Base-by-base conservation (phyloP, 1,139 yeast species). In the Lodderomyces parapsilosis region DNA sequence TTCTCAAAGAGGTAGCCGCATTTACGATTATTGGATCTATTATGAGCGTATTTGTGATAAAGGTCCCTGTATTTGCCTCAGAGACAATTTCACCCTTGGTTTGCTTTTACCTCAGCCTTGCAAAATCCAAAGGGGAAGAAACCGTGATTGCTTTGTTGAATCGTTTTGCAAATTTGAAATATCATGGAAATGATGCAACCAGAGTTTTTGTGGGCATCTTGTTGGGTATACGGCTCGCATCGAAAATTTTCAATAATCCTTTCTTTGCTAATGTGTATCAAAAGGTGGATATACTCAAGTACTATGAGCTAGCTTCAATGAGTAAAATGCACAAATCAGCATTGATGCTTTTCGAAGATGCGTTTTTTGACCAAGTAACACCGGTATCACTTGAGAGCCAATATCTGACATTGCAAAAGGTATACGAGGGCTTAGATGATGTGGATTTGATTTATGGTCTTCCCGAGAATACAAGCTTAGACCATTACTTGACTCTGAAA, bases 381-480 rank as follows among this genome's bases (percentile, higher is more conserved):
- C 6, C 19, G 9, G n/a, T n/a, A n/a, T 15, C 15, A 7, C 27
- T 46, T 6, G 43, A 39, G 2, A 37, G 20, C 49, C 65, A 47
- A 11, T 40, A 43, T 20, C 11, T 11, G 10, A 39, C 36, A 3
- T 42, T 48, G 14, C 43, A 45, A 6, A 40, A 46, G 1, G 66
- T 83, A 1, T 86, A 82, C 53, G 67, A 68, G 14, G 55, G 68
- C 0, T 64, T 83, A 4, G 80, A 76, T 42, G 89, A 86, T 49
- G 68, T 71, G 1, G 96, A 88, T 55, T 60, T 86, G 34, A 54
- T 75, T 2, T 71, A 72, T 51, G 94, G 94, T 0, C 60, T 86
- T 7, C 89, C 89, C 0, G 71, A 76, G 13, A 69, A 73, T 19
- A 74, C 84, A 0, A 66, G 81, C 0, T 56, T 87, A 8, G 68